Evolutionary conservation across 176 grass and related monocot species (phyloP).

Genomic region (Ananas comosus): DNA sequence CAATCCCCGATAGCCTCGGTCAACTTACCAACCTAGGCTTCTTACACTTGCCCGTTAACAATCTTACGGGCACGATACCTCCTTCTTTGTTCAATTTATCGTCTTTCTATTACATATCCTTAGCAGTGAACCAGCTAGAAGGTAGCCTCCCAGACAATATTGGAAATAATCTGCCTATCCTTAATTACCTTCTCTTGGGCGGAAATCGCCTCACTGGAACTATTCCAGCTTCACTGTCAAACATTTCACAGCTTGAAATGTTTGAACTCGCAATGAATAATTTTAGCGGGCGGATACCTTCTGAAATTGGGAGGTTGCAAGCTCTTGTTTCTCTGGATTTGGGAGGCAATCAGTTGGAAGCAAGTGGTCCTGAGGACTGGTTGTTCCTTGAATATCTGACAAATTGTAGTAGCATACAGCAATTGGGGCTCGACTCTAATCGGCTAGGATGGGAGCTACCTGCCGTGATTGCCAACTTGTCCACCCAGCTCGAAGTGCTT

Average conservation of each 20-base stretch:
- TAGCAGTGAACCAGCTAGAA: constrained; percentile 15
- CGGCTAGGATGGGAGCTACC: constrained; percentile 26
- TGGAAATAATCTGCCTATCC: constrained; percentile 22
- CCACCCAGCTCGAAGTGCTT: constrained; percentile 6
- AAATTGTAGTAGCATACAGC: constrained; percentile 14
- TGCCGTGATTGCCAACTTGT: constrained; percentile 25
- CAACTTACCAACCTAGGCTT: too few relatives aligned
- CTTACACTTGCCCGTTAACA: constrained; percentile 6
- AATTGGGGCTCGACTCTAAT: constrained; percentile 12
- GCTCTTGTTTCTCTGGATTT: constrained; percentile 1
- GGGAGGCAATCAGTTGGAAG: constrained; percentile 9
- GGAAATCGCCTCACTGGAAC: constrained; percentile 18
- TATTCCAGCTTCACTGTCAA: constrained; percentile 21
- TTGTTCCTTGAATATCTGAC: constrained; percentile 23
- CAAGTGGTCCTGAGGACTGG: constrained; percentile 8
- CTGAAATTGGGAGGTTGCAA: constrained; percentile 18
- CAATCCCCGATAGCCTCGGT: too few relatives aligned
- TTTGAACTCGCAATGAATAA: constrained; percentile 11
- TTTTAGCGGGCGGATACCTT: constrained; percentile 28
- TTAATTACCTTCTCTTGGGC: background rate
- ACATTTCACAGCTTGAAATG: constrained; percentile 1
- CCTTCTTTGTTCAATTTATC: constrained; percentile 12
- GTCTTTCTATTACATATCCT: background rate
- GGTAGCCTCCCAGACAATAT: constrained; percentile 21
- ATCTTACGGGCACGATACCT: constrained; percentile 19